phyloP scores from a whole-genome alignment of 257 asterid species.

The Nicotiana paniculata region DNA sequence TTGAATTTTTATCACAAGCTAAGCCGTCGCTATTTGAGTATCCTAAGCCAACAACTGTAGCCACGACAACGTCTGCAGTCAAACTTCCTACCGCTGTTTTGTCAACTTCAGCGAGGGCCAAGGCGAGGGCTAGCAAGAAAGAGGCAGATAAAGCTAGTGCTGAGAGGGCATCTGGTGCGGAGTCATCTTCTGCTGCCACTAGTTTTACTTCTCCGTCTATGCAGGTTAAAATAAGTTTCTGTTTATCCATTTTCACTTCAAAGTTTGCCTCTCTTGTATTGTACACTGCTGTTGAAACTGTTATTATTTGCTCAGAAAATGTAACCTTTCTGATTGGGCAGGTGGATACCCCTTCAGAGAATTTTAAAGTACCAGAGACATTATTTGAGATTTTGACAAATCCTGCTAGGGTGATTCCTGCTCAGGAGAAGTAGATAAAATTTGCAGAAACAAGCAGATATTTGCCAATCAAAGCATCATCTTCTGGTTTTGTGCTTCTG shows the following conservation, averaged over 20 bases:
- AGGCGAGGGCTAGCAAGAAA: conserved; percentile 78
- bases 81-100: conserved; percentile 89
- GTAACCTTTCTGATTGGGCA: conserved; percentile 17
- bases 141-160: conserved; percentile 70
- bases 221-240: conserved; percentile 52
- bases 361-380: conserved; percentile 74
- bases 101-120: conserved; percentile 90
- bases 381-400: conserved; percentile 67
- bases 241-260: background rate
- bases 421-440: conserved; percentile 74
- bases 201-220: conserved; percentile 29
- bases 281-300: background rate
- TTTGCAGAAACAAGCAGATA: conserved; percentile 80
- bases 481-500: conserved; percentile 84
- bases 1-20: conserved; percentile 86
- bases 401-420: conserved; percentile 91
- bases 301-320: background rate
- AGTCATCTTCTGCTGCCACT: conserved; percentile 29
- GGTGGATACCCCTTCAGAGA: conserved; percentile 59
- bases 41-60: conserved; percentile 77
- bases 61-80: conserved; percentile 63
- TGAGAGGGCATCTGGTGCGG: conserved; percentile 45
- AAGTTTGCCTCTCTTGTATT: background rate
- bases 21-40: conserved; percentile 80
- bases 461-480: conserved; percentile 68